Evolutionary conservation across 2,329 filamentous ascomycete species (phyloP).

Genomic region (Zelopaecilomyces penicillatus): DNA sequence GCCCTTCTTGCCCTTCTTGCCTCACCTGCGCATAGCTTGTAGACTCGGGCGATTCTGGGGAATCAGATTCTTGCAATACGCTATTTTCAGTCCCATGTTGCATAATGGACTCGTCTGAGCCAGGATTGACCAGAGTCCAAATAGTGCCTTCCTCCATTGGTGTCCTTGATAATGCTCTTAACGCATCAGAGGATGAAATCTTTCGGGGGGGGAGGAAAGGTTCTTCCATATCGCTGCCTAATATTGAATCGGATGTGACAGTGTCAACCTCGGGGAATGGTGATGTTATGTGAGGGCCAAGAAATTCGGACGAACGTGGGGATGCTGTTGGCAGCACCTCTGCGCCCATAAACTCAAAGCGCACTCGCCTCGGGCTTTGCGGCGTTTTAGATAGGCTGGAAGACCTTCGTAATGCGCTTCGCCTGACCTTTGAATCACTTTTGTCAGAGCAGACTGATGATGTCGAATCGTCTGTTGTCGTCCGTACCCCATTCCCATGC

Average conservation of each 20-base stretch:
- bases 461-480: conserved; percentile 36
- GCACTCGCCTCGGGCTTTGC: conserved; percentile 51
- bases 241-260: conserved; percentile 21
- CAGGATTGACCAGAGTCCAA: conserved; percentile 41
- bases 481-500: conserved; percentile 25
- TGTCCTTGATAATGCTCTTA: conserved; percentile 42
- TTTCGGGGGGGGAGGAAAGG: conserved; percentile 40
- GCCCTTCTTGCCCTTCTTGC: neutral
- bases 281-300: conserved; percentile 19
- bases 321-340: conserved; percentile 54
- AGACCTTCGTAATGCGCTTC: conserved; percentile 50
- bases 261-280: conserved; percentile 18
- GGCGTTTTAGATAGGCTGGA: conserved; percentile 42
- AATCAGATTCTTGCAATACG: neutral
- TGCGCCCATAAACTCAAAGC: conserved; percentile 52
- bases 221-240: conserved; percentile 31
- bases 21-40: neutral
- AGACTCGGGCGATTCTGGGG: neutral
- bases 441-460: conserved; percentile 46
- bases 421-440: conserved; percentile 40
- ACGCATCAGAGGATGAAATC: conserved; percentile 46
- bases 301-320: conserved; percentile 33
- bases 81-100: conserved; percentile 6
- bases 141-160: conserved; percentile 42
- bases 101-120: conserved; percentile 17